Conservation (phyloP, 495 filamentous ascomycete species). For the Penicillium roqueforti region DNA sequence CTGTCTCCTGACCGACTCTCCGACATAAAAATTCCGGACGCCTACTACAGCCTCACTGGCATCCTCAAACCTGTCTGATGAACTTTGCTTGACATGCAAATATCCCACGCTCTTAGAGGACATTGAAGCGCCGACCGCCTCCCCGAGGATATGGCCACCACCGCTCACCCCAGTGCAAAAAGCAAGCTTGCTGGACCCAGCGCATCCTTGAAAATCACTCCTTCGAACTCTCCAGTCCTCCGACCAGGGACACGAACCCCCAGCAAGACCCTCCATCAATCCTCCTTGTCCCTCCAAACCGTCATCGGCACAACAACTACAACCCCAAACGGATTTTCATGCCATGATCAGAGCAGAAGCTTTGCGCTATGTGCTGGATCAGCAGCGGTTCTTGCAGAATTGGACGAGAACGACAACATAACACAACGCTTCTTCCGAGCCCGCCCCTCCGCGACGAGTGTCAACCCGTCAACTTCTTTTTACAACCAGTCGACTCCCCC, state of each 20-base stretch:
- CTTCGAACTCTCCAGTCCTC: slow-evolving; percentile 71
- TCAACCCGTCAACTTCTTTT: slow-evolving; percentile 52
- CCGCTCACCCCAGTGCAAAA: slow-evolving; percentile 32
- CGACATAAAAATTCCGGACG: not conserved
- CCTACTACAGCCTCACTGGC: not conserved
- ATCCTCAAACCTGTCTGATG: not conserved
- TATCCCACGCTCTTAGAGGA: slow-evolving; percentile 22
- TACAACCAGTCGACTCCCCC: slow-evolving; percentile 61
- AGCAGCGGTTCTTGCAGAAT: slow-evolving; percentile 81
- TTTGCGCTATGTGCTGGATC: slow-evolving; percentile 93
- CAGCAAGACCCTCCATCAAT: slow-evolving; percentile 48
- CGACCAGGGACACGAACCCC: slow-evolving; percentile 60
- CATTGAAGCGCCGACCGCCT: slow-evolving; percentile 18
- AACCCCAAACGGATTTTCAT: slow-evolving; percentile 83
- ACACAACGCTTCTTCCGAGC: slow-evolving; percentile 88
- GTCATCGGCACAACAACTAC: slow-evolving; percentile 86
- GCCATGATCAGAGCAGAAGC: slow-evolving; percentile 59
- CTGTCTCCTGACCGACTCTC: slow-evolving; percentile 12
- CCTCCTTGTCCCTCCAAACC: slow-evolving; percentile 65
- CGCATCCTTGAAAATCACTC: slow-evolving; percentile 64
- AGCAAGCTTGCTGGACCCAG: slow-evolving; percentile 34
- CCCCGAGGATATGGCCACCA: slow-evolving; percentile 37
- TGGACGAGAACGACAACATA: slow-evolving; percentile 66
- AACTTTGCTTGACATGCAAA: slow-evolving; percentile 21
- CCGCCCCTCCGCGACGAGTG: slow-evolving; percentile 68